A percentile compares a stretch with the other conserved stretches of the same genome.
Conservation (phyloP, 345 rosid genomes). For the Populus alba region DNA sequence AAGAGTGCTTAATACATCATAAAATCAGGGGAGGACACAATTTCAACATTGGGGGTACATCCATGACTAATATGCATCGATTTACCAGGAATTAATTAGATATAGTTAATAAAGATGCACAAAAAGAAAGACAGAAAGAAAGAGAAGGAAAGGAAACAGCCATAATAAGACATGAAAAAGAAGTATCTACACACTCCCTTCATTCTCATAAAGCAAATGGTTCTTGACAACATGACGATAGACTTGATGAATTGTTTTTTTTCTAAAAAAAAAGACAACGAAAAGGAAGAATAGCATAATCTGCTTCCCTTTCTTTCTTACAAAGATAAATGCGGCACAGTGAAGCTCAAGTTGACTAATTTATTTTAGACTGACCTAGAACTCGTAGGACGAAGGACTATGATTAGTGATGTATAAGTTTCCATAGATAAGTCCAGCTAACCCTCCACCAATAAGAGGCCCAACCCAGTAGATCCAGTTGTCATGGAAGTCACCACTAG, state of each 20-base stretch:
- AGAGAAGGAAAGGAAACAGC: neutral
- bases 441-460: constrained; percentile 81
- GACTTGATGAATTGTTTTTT: neutral
- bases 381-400: constrained; percentile 47
- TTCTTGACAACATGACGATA: constrained; percentile 13
- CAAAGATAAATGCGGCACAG: constrained; percentile 2
- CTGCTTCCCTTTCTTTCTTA: constrained; percentile 23
- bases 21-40: too few relatives aligned
- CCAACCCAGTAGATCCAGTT: constrained; percentile 95
- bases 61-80: too few relatives aligned
- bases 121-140: too few relatives aligned
- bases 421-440: constrained; percentile 72
- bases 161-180: neutral
- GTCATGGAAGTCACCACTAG: constrained; percentile 72
- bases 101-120: too few relatives aligned
- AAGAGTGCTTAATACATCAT: too few relatives aligned
- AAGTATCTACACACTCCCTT: neutral
- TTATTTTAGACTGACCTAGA: constrained; percentile 9
- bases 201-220: constrained; percentile 4
- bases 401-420: constrained; percentile 66
- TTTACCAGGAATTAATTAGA: too few relatives aligned
- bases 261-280: neutral
- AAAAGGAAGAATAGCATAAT: constrained; percentile 15
- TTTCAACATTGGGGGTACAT: too few relatives aligned
- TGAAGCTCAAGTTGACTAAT: neutral